These are phyloP conservation scores for Pseudogymnoascus sp. DNA, from an alignment of 2,329 filamentous ascomycete genomes.

Conservation along the genomic window DNA sequence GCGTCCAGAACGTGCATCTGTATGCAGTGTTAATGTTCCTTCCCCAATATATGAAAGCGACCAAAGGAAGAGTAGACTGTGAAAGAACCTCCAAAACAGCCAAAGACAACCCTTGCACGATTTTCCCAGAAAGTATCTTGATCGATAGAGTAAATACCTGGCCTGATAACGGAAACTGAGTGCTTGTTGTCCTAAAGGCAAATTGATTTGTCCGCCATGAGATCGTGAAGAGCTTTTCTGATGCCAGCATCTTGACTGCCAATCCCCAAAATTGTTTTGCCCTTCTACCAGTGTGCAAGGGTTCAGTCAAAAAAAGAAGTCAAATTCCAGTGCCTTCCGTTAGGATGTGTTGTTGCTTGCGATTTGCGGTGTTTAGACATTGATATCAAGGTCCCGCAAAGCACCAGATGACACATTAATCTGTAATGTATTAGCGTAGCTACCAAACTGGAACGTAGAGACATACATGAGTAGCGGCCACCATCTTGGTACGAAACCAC, in stretches of 20 bases:
- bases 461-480: conserved; percentile 49
- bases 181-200: neutral
- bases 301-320: neutral
- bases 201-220: neutral
- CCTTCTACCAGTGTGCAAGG: neutral
- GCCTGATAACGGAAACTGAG: neutral
- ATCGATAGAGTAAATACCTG: neutral
- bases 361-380: neutral
- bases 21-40: neutral
- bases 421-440: conserved; percentile 1
- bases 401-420: neutral
- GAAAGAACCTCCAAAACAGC: neutral
- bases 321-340: neutral
- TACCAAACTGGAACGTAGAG: neutral
- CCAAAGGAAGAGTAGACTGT: neutral
- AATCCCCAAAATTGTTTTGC: neutral
- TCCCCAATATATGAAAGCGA: neutral
- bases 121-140: neutral
- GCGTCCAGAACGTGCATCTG: neutral
- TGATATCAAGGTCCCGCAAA: neutral
- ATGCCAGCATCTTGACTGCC: neutral
- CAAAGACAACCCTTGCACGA: neutral
- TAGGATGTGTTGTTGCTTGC: neutral
- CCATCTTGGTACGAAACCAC: conserved; percentile 24
- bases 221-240: neutral